phyloP scores from a whole-genome alignment of 257 asterid genomes.

The Ligustrum vulgare region DNA sequence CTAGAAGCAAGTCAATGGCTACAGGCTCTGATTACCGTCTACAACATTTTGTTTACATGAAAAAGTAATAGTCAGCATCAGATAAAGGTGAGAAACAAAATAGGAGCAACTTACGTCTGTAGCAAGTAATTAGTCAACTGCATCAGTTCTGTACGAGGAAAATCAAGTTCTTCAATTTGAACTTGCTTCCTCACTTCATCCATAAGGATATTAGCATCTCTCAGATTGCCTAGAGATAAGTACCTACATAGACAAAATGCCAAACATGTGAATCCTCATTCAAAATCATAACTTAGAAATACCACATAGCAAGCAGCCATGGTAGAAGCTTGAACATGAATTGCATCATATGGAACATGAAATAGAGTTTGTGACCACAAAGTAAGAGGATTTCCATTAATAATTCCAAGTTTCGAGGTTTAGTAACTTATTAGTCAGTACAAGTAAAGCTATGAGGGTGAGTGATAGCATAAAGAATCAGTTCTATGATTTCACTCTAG shows the following conservation, averaged over 20 bases:
- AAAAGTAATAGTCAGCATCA: not conserved
- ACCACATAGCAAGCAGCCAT: constrained; percentile 10
- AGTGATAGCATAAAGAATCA: not conserved
- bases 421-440: not conserved
- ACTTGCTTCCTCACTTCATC: constrained; percentile 78
- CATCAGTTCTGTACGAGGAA: constrained; percentile 78
- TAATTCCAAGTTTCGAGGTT: not conserved
- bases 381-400: not conserved
- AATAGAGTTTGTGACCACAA: not conserved
- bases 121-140: constrained; percentile 74
- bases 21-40: not conserved
- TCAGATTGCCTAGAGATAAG: constrained; percentile 78
- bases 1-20: not conserved
- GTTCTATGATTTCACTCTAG: not conserved
- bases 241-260: constrained; percentile 47
- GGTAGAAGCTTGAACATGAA: constrained; percentile 18
- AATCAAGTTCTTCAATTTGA: constrained; percentile 49
- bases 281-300: not conserved
- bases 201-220: constrained; percentile 88
- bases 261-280: not conserved
- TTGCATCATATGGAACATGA: not conserved
- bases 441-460: not conserved
- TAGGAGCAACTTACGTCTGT: constrained; percentile 56
- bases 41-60: not conserved
- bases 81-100: constrained; percentile 10